These are phyloP conservation scores for Tardiomyces digboiensis DNA, from an alignment of 1,139 yeast species.

Conservation along the genomic window DNA sequence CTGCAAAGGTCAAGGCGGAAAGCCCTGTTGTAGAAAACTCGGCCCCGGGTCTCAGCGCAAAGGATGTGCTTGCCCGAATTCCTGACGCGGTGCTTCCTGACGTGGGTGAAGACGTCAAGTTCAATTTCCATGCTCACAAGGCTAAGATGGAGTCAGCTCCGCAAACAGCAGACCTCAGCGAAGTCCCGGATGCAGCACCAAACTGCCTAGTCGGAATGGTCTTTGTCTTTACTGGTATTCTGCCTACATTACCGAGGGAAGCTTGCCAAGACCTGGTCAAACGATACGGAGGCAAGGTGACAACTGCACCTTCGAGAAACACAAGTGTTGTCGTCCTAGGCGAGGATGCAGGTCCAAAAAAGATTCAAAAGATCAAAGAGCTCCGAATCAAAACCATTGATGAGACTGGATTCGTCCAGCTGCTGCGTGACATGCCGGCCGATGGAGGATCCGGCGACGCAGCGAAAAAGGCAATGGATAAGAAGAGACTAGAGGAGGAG, in stretches of 20 bases:
- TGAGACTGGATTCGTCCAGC: conserved; percentile 75
- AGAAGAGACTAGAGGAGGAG: conserved; percentile 58
- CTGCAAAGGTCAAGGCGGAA: too few species aligned
- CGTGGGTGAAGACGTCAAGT: conserved; percentile 36
- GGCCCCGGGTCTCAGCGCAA: conserved; percentile 32
- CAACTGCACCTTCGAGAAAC: conserved; percentile 75
- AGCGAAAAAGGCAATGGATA: conserved; percentile 64
- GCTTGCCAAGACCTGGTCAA: conserved; percentile 71
- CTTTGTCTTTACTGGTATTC: conserved; percentile 85
- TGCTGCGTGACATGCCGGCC: conserved; percentile 74
- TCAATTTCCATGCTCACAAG: conserved; percentile 45
- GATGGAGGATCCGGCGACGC: conserved; percentile 81
- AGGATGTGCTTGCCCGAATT: conserved; percentile 45
- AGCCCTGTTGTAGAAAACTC: too few species aligned
- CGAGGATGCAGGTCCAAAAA: conserved; percentile 96
- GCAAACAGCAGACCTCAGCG: conserved; percentile 18
- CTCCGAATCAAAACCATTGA: conserved; percentile 70
- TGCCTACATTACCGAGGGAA: conserved; percentile 72
- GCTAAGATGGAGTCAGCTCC: conserved; percentile 28
- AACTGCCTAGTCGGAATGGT: conserved; percentile 82
- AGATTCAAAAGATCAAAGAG: conserved; percentile 68
- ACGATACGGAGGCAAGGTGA: conserved; percentile 89
- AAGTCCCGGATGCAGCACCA: conserved; percentile 67
- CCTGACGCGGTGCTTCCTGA: conserved; percentile 67
- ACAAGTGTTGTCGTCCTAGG: conserved; percentile 90